phyloP scores from a whole-genome alignment of 371 early-diverging fungal genomes.

The Mucor circinelloides region DNA sequence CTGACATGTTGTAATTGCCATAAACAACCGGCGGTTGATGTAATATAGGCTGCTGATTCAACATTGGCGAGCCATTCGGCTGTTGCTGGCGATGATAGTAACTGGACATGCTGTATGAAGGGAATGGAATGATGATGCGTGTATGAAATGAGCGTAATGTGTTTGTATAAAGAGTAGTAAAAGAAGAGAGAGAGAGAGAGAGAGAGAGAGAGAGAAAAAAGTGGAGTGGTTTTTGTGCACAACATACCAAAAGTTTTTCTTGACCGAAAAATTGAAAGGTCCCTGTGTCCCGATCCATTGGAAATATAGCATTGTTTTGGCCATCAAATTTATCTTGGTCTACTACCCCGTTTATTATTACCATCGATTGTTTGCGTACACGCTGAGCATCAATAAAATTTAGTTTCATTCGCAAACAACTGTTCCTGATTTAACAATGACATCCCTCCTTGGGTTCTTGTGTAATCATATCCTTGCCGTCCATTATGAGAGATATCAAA shows the following conservation, averaged over 20 bases:
- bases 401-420: background rate
- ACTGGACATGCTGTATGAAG: background rate
- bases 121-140: background rate
- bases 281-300: slow-evolving; percentile 11
- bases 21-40: slow-evolving; percentile 6
- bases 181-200: background rate
- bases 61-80: background rate
- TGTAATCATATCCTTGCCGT: too few relatives aligned
- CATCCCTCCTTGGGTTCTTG: background rate
- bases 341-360: background rate
- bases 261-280: slow-evolving; percentile 4
- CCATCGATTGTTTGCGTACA: too few relatives aligned
- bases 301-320: background rate
- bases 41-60: background rate
- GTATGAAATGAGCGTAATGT: background rate
- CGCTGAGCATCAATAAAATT: slow-evolving; percentile 5
- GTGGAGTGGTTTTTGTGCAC: background rate
- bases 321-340: background rate
- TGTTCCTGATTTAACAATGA: background rate
- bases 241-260: background rate
- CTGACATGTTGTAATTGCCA: background rate
- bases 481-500: too few relatives aligned
- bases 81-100: background rate
- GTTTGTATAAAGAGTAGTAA: background rate
- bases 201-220: background rate